Evolutionary conservation across 441 rosid species (phyloP), one percentile per base, ranked within the genome.

Genomic region (Cnidoscolus chayamansa): DNA sequence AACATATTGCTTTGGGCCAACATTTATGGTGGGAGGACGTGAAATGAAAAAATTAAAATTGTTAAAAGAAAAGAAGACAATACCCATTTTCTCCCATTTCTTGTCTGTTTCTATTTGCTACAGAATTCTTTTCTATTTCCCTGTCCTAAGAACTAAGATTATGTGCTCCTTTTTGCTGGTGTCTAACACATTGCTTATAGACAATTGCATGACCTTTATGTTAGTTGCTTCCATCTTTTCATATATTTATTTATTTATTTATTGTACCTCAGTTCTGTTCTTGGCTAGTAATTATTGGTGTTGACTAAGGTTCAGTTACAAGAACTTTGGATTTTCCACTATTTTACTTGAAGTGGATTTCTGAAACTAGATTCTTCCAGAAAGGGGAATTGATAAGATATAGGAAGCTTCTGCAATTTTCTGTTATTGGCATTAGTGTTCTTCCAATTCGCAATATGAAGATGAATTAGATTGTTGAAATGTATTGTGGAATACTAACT

Each of bases 391-490:
- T 62, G 55, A 48, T 64, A 17, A 70, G 55, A 13, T 9, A 20
- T 67, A 19, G 37, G 45, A 11, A 40, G 69, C 30, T 53, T 47
- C 31, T 10, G 7, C 59, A 11, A 51, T 48, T 65, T 64, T 2
- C 53, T 59, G 37, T 25, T 70, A 59, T 72, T 10, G 47, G 67
- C 47, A 67, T 56, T 47, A 4, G 70, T 69, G 63, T 60, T 48
- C 57, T 70, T 67, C 72, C 7, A 16, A 8, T 11, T 69, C 72
- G 68, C 20, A 55, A 19, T 25, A 61, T 75, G 66, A 70, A 58
- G 60, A 58, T 73, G 17, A 65, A 59, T 31, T 31, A 35, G 71
- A 72, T 55, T 72, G 62, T 59, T 78, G 64, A 71, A 63, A 11
- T 25, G 70, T 56, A 13, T 69, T 63, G 51, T 43, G 65, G 68